These are phyloP conservation scores for Anthracocystis setariae DNA, from an alignment of 1,284 basidiomycete species.

Conservation along the genomic window DNA sequence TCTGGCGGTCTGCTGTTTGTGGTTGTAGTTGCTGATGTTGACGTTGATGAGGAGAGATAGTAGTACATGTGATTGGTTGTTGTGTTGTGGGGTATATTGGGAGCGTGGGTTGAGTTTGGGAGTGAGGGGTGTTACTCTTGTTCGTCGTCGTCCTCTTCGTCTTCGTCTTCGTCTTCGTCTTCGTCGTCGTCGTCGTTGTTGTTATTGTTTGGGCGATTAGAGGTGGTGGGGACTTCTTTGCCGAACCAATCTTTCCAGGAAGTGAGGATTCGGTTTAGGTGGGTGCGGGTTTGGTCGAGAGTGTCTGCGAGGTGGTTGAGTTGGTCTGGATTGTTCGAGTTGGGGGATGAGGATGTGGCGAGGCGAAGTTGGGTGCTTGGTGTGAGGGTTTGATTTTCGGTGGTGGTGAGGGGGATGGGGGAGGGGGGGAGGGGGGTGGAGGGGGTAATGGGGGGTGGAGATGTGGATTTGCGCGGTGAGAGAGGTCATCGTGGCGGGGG, in stretches of 20 bases:
- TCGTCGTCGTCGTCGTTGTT: slow-evolving; percentile 23
- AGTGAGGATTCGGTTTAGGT: slow-evolving; percentile 29
- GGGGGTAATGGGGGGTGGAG: slow-evolving; percentile 10
- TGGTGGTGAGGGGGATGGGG: slow-evolving; percentile 11
- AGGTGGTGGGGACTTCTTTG: slow-evolving; percentile 13
- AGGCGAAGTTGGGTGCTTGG: slow-evolving; percentile 25
- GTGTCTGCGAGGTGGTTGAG: slow-evolving; percentile 28
- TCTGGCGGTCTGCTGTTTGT: too few species aligned
- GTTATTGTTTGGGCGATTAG: background rate
- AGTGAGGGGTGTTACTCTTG: background rate
- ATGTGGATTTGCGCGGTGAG: slow-evolving; percentile 26
- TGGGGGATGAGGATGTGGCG: slow-evolving; percentile 1
- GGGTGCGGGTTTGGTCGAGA: slow-evolving; percentile 22
- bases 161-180: slow-evolving; percentile 22
- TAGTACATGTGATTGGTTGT: slow-evolving; percentile 5
- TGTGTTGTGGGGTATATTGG: slow-evolving; percentile 5
- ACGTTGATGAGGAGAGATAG: background rate
- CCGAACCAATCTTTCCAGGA: slow-evolving; percentile 46
- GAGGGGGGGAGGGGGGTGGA: slow-evolving; percentile 9
- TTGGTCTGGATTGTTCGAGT: slow-evolving; percentile 16
- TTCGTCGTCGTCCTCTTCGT: slow-evolving; percentile 6
- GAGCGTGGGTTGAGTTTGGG: background rate
- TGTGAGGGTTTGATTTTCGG: slow-evolving; percentile 3
- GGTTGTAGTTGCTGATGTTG: background rate
- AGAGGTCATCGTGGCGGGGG: background rate